These are phyloP conservation scores for Crithidia brevicula DNA, from an alignment of 208 protist species.

Conservation along the genomic window DNA sequence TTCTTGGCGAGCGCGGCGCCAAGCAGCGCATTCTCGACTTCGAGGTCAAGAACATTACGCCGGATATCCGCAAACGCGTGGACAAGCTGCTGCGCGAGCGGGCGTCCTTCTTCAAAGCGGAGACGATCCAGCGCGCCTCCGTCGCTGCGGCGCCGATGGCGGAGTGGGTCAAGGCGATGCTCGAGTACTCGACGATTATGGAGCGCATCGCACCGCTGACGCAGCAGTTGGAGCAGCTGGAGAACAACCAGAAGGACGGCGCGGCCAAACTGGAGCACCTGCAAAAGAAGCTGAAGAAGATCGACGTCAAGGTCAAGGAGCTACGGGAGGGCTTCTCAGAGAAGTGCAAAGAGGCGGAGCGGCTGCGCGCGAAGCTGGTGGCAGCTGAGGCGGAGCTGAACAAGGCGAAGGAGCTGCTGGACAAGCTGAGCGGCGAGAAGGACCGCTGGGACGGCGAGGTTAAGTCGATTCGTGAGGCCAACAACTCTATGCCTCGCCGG, in stretches of 20 bases:
- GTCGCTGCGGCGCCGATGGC: slow-evolving; percentile 96
- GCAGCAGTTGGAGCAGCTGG: slow-evolving; percentile 81
- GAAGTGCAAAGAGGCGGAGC: slow-evolving; percentile 95
- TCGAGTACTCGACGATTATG: slow-evolving; percentile 96
- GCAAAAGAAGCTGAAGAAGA: slow-evolving; percentile 87
- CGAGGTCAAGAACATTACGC: slow-evolving; percentile 93
- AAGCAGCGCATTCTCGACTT: slow-evolving; percentile 97
- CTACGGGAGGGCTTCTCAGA: slow-evolving; percentile 83
- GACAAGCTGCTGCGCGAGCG: slow-evolving; percentile 89
- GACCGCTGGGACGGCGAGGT: slow-evolving; percentile 93
- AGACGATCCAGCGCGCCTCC: slow-evolving; percentile 91
- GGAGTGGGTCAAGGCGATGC: slow-evolving; percentile 96
- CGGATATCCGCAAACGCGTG: slow-evolving; percentile 81
- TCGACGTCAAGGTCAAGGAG: slow-evolving; percentile 85
- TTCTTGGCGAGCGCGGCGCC: slow-evolving; percentile 92
- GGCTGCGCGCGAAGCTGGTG: slow-evolving; percentile 84
- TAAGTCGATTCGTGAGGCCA: slow-evolving; percentile 59
- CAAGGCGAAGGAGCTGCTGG: slow-evolving; percentile 93
- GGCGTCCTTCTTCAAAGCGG: slow-evolving; percentile 91
- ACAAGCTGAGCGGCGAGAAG: slow-evolving; percentile 96
- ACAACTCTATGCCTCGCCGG: slow-evolving; percentile 80
- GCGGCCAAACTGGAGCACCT: slow-evolving; percentile 80
- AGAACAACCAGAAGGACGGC: slow-evolving; percentile 74
- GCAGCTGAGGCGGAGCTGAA: slow-evolving; percentile 90
- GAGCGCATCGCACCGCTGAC: slow-evolving; percentile 91